These are phyloP conservation scores for Penicillium sp. DNA, from an alignment of 2,329 filamentous ascomycete species.

Conservation along the genomic window DNA sequence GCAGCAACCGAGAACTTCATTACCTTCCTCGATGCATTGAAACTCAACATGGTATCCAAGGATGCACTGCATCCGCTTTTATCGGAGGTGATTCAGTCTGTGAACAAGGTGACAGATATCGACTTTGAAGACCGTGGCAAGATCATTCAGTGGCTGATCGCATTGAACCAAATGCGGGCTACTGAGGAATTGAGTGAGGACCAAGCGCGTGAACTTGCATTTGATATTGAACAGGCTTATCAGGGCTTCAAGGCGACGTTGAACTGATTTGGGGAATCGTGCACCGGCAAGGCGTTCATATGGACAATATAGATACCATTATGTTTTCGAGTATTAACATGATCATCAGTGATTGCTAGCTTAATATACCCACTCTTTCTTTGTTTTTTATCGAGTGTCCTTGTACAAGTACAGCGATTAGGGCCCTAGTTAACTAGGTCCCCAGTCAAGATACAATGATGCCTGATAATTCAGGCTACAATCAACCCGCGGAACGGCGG, in stretches of 20 bases:
- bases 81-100: slow-evolving; percentile 92
- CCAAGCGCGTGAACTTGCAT: slow-evolving; percentile 81
- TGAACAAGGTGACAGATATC: slow-evolving; percentile 92
- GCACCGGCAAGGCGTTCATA: slow-evolving; percentile 15
- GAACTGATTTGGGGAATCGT: slow-evolving; percentile 42
- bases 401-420: background rate
- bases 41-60: slow-evolving; percentile 87
- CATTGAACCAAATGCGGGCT: slow-evolving; percentile 95
- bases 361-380: slow-evolving; percentile 2
- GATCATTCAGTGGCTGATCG: slow-evolving; percentile 98
- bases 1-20: slow-evolving; percentile 98
- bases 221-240: slow-evolving; percentile 93
- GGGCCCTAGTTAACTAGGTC: too few relatives aligned
- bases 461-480: slow-evolving; percentile 16
- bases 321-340: background rate
- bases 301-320: slow-evolving; percentile 11
- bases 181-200: slow-evolving; percentile 85
- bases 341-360: background rate
- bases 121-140: slow-evolving; percentile 95
- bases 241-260: slow-evolving; percentile 86
- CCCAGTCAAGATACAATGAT: background rate
- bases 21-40: slow-evolving; percentile 92
- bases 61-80: slow-evolving; percentile 94
- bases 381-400: background rate
- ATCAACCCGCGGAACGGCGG: slow-evolving; percentile 28